These are phyloP conservation scores for Elsinoe necatrix DNA, from an alignment of 2,329 filamentous ascomycete species.

Conservation along the genomic window DNA sequence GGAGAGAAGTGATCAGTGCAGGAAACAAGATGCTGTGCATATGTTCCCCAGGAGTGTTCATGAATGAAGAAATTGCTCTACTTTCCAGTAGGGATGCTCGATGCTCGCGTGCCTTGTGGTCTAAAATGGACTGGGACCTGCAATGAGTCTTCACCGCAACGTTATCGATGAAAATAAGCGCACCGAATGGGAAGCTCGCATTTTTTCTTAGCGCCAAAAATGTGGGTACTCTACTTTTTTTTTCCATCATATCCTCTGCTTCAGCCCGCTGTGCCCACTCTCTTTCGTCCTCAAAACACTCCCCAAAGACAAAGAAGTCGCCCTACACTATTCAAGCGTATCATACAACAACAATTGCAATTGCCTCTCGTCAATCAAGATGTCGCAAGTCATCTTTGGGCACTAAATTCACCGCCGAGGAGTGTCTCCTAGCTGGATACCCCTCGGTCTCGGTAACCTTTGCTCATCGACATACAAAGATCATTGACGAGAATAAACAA, in stretches of 20 bases:
- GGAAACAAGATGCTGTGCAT: not conserved
- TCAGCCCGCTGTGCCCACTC: conserved; percentile 1
- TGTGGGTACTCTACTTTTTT: conserved; percentile 23
- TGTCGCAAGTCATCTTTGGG: conserved; percentile 29
- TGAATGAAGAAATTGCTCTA: not conserved
- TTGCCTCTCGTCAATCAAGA: conserved; percentile 28
- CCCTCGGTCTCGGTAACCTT: conserved; percentile 26
- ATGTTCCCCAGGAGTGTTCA: not conserved
- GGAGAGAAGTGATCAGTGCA: not conserved
- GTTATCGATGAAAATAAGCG: not conserved
- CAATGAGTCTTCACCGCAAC: conserved; percentile 4
- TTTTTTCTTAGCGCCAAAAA: not conserved
- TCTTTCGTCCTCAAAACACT: conserved; percentile 18
- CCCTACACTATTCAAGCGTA: conserved; percentile 17
- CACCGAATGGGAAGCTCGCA: not conserved
- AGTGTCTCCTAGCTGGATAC: conserved; percentile 22
- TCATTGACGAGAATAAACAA: conserved; percentile 22
- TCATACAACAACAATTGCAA: conserved; percentile 19
- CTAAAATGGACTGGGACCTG: conserved; percentile 9
- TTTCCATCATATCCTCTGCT: conserved; percentile 21
- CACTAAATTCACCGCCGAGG: conserved; percentile 30
- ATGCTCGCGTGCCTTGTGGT: conserved; percentile 11
- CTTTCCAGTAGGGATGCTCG: conserved; percentile 1
- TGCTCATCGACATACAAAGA: conserved; percentile 28
- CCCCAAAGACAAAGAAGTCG: conserved; percentile 20